A percentile compares a stretch with the other conserved stretches of the same genome.
phyloP scores from a whole-genome alignment of 2,329 filamentous ascomycete species.

The Lecanicillium sp. region DNA sequence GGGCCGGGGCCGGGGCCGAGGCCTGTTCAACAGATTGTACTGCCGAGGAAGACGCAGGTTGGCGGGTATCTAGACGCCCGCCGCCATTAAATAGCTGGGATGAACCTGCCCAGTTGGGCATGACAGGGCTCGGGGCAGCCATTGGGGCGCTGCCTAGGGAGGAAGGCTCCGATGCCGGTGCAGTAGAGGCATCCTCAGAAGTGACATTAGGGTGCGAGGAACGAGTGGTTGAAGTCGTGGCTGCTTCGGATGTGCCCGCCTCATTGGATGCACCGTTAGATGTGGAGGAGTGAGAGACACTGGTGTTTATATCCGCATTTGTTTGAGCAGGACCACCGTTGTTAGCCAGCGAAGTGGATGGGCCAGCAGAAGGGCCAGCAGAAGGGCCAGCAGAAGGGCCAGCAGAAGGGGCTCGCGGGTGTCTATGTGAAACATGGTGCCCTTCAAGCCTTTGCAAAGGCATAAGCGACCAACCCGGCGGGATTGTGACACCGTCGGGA shows the following conservation, averaged over 20 bases:
- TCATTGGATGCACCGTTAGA: background rate
- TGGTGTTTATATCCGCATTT: background rate
- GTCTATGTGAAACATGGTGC: constrained; percentile 2
- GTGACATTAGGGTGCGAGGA: too few relatives aligned
- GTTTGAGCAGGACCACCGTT: too few relatives aligned
- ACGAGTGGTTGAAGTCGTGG: too few relatives aligned
- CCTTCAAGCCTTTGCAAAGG: constrained; percentile 50
- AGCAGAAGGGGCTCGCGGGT: constrained; percentile 4
- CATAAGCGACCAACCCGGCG: constrained; percentile 57
- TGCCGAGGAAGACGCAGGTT: too few relatives aligned
- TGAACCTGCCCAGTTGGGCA: constrained; percentile 44
- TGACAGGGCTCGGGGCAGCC: constrained; percentile 38
- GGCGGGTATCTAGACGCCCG: constrained; percentile 9
- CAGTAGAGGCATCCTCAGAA: background rate
- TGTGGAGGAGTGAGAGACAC: background rate
- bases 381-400: constrained; percentile 5
- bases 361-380: too few relatives aligned
- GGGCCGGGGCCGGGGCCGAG: background rate
- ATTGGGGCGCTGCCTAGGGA: constrained; percentile 24
- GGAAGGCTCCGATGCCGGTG: constrained; percentile 2
- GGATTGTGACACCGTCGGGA: constrained; percentile 56
- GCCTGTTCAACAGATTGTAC: too few relatives aligned
- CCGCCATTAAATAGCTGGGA: constrained; percentile 38
- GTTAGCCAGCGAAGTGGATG: too few relatives aligned
- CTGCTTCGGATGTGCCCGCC: constrained; percentile 3